phyloP scores from a whole-genome alignment of 139 green algal species.

The Tetratostichococcus sp. region DNA sequence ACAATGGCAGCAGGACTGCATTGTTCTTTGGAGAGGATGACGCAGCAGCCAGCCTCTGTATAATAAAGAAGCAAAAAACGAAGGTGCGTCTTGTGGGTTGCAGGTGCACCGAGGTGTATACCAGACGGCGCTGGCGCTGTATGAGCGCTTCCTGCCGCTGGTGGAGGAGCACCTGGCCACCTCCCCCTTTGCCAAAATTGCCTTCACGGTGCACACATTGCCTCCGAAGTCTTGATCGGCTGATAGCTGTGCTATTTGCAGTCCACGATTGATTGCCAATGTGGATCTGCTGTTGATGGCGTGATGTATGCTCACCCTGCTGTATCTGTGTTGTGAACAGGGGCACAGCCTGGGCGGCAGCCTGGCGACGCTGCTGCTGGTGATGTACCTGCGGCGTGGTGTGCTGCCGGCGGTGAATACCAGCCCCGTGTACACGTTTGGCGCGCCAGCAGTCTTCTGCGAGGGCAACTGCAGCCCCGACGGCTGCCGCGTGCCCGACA shows the following conservation, averaged over 20 bases:
- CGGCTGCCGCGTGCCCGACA: constrained; percentile 7
- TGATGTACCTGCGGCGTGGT: constrained; percentile 82
- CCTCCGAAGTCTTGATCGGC: too few relatives aligned
- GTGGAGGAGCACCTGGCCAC: constrained; percentile 78
- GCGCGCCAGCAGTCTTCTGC: constrained; percentile 82
- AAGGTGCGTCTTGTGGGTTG: too few relatives aligned
- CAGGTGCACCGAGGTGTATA: constrained; percentile 93
- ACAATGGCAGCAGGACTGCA: too few relatives aligned
- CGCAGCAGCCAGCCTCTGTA: too few relatives aligned
- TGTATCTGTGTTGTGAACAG: too few relatives aligned
- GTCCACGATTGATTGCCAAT: too few relatives aligned
- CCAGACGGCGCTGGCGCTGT: constrained; percentile 77
- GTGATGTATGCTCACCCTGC: too few relatives aligned
- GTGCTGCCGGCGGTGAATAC: constrained; percentile 48
- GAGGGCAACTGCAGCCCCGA: constrained; percentile 35
- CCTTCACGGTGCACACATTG: constrained; percentile 69
- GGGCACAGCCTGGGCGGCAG: constrained; percentile 93
- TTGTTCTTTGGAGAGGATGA: too few relatives aligned
- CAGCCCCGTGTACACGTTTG: constrained; percentile 87
- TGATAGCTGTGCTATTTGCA: too few relatives aligned
- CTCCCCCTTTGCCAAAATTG: constrained; percentile 59
- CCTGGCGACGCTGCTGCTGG: constrained; percentile 76
- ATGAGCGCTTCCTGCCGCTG: constrained; percentile 83
- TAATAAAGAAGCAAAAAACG: too few relatives aligned
- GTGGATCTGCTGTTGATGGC: too few relatives aligned